Evolutionary conservation across 2,329 filamentous ascomycete species (phyloP).

Genomic region (Fusarium sulawesiense): DNA sequence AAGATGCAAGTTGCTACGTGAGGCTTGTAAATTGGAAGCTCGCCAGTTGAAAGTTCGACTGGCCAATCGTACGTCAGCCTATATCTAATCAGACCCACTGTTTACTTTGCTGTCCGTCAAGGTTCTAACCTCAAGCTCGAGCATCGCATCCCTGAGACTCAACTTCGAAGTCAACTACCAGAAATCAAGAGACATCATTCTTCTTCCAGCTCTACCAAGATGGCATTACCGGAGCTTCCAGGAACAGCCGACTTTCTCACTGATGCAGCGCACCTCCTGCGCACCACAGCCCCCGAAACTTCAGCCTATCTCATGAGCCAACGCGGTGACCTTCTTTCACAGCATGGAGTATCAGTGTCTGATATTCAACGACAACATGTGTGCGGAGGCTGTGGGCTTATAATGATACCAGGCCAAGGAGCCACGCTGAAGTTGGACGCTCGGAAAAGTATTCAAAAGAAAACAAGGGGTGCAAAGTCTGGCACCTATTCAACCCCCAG

Average conservation of each 20-base stretch:
- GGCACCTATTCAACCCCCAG: constrained; percentile 4
- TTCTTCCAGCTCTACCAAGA: background rate
- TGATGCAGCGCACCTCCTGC: constrained; percentile 69
- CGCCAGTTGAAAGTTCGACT: background rate
- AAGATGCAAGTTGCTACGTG: background rate
- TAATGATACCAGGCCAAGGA: constrained; percentile 65
- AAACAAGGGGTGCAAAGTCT: constrained; percentile 12
- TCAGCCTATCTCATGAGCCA: constrained; percentile 70
- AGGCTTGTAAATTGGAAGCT: background rate
- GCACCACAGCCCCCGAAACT: constrained; percentile 62
- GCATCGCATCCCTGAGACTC: constrained; percentile 1
- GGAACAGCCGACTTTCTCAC: constrained; percentile 61
- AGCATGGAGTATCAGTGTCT: constrained; percentile 57
- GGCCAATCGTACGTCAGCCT: constrained; percentile 10
- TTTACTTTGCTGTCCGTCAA: constrained; percentile 12
- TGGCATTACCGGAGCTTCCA: constrained; percentile 41
- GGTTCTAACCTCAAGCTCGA: constrained; percentile 21
- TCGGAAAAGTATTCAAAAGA: constrained; percentile 18
- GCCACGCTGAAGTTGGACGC: constrained; percentile 55
- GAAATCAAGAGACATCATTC: background rate
- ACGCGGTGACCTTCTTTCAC: constrained; percentile 61
- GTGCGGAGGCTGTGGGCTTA: constrained; percentile 70
- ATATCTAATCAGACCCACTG: constrained; percentile 20
- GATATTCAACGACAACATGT: constrained; percentile 65
- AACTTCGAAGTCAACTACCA: background rate